phyloP scores from a whole-genome alignment of 257 asterid genomes.

The Solanum bulbocastanum region DNA sequence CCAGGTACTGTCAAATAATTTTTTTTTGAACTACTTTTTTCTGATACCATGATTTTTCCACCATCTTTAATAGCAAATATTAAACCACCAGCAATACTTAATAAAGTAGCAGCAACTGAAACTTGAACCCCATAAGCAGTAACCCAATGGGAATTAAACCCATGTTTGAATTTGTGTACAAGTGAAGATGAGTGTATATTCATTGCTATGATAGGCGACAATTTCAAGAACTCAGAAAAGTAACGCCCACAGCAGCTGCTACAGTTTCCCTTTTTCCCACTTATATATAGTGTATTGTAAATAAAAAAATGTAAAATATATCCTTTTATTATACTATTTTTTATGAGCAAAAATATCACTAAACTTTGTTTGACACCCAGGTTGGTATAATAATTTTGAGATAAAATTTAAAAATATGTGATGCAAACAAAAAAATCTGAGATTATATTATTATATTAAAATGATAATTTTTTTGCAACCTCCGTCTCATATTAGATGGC shows the following conservation, averaged over 20 bases:
- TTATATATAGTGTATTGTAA: no score
- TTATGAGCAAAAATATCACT: background rate
- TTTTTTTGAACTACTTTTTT: background rate
- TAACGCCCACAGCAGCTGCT: background rate
- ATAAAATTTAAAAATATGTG: background rate
- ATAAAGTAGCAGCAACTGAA: slow-evolving; percentile 40
- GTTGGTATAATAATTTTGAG: background rate
- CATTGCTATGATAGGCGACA: background rate
- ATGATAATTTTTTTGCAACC: rapidly evolving
- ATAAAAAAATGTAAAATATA: background rate
- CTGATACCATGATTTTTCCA: slow-evolving; percentile 8
- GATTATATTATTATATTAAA: background rate
- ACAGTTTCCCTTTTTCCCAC: background rate
- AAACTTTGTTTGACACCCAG: background rate
- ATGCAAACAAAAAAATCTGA: background rate
- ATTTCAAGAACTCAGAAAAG: background rate
- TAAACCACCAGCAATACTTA: slow-evolving; percentile 53
- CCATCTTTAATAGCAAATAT: slow-evolving; percentile 28
- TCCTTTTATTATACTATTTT: background rate
- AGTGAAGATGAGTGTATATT: background rate
- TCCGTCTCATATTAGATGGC: no score
- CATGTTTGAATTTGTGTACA: slow-evolving; percentile 18
- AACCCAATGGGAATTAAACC: slow-evolving; percentile 12
- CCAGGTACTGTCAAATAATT: slow-evolving; percentile 58
- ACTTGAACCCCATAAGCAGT: slow-evolving; percentile 25